A percentile compares a stretch with the other conserved stretches of the same genome.
These are phyloP conservation scores for Trametes pubescens DNA, from an alignment of 1,284 basidiomycete species.

Conservation along the genomic window DNA sequence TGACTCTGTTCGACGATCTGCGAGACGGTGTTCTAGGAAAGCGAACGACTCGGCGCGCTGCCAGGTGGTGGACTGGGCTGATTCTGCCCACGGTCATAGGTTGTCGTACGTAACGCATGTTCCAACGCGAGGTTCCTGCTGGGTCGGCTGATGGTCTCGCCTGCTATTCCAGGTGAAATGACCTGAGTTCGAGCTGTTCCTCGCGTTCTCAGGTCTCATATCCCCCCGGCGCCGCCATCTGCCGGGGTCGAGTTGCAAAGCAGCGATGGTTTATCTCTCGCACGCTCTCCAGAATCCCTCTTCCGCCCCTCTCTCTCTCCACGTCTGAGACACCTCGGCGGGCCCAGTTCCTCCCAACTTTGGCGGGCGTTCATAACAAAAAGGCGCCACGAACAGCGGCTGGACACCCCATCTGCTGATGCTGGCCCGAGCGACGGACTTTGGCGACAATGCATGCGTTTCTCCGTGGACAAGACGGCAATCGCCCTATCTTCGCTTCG, in stretches of 20 bases:
- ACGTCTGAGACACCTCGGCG: conserved; percentile 5
- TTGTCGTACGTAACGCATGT: conserved; percentile 14
- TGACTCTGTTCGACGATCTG: neutral
- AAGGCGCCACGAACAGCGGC: neutral
- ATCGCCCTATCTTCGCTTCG: conserved; percentile 26
- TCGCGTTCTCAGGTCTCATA: conserved; percentile 11
- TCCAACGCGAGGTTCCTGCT: conserved; percentile 7
- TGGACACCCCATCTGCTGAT: conserved; percentile 11
- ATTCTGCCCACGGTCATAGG: conserved; percentile 3
- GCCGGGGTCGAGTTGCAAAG: neutral
- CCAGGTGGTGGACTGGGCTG: neutral
- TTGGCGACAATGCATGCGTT: neutral
- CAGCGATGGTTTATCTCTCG: neutral
- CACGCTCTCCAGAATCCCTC: conserved; percentile 4
- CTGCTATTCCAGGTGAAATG: conserved; percentile 17
- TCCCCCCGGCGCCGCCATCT: conserved; percentile 1
- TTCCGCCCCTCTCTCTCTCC: conserved; percentile 9
- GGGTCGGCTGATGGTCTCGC: conserved; percentile 15
- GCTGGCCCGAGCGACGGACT: neutral
- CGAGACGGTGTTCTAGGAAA: neutral
- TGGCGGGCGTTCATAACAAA: neutral
- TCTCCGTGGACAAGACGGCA: conserved; percentile 19
- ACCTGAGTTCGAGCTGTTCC: neutral
- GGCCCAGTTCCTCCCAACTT: no score
- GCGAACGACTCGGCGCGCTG: neutral